Conservation (phyloP, 2,329 filamentous ascomycete species). For the Hymenoscyphus fructigenus region DNA sequence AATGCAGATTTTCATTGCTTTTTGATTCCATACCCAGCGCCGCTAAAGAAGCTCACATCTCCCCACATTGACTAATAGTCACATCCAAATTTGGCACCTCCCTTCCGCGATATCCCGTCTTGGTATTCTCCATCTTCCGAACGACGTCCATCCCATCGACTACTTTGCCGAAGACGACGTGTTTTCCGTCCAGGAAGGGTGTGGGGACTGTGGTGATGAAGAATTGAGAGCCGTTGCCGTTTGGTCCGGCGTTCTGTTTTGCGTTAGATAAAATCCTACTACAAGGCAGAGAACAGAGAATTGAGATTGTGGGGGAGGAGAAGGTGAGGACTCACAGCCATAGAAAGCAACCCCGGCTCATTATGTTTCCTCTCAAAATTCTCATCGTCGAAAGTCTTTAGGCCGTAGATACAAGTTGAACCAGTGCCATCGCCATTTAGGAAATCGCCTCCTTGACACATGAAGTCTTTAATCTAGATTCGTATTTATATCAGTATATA, state of each 20-base stretch:
- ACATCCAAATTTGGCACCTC: constrained; percentile 87
- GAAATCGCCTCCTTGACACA: constrained; percentile 97
- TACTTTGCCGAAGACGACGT: constrained; percentile 93
- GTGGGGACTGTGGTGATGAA: constrained; percentile 92
- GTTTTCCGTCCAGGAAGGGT: constrained; percentile 86
- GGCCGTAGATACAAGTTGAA: constrained; percentile 83
- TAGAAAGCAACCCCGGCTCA: constrained; percentile 76
- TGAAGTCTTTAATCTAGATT: constrained; percentile 84
- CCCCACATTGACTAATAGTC: constrained; percentile 80
- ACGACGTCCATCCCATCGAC: constrained; percentile 89
- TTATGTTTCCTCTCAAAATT: constrained; percentile 83
- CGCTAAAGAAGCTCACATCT: constrained; percentile 64
- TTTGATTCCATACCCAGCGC: too few relatives aligned
- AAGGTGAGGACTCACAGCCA: constrained; percentile 68
- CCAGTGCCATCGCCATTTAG: constrained; percentile 91
- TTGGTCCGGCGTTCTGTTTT: constrained; percentile 77
- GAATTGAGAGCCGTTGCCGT: constrained; percentile 95
- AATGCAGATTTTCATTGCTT: too few relatives aligned
- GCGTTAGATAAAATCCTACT: constrained; percentile 2
- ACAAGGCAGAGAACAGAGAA: constrained; percentile 3
- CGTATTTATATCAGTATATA: neutral
- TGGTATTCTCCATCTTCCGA: constrained; percentile 86
- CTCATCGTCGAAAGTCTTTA: constrained; percentile 82
- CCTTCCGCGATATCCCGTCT: constrained; percentile 69
- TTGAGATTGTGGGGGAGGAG: constrained; percentile 7